A percentile compares a stretch with the other conserved stretches of the same genome.
phyloP scores from a whole-genome alignment of 2,329 filamentous ascomycete species.

The Lecanicillium sp. region DNA sequence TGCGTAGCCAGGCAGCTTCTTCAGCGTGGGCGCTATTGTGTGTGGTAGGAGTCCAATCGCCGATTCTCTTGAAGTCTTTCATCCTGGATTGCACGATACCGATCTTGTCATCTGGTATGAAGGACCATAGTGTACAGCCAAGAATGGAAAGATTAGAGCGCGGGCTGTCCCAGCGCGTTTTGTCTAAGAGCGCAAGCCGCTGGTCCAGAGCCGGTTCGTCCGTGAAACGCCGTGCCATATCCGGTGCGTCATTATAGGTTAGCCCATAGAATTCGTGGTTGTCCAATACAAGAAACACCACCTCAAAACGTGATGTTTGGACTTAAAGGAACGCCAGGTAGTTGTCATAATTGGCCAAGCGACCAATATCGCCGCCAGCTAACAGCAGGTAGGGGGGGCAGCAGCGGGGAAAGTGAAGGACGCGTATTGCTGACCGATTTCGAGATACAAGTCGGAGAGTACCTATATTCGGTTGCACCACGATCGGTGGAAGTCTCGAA shows the following conservation, averaged over 20 bases:
- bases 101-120: conserved; percentile 33
- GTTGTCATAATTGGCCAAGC: conserved; percentile 38
- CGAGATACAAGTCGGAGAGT: conserved; percentile 40
- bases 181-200: conserved; percentile 35
- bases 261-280: conserved; percentile 48
- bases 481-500: conserved; percentile 17
- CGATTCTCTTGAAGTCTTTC: conserved; percentile 50
- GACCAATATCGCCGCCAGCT: conserved; percentile 46
- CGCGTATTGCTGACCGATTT: conserved; percentile 31
- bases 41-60: conserved; percentile 40
- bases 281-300: conserved; percentile 43
- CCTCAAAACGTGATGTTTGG: conserved; percentile 36
- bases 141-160: conserved; percentile 37
- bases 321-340: conserved; percentile 38
- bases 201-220: conserved; percentile 27
- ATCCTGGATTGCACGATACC: conserved; percentile 38
- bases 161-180: conserved; percentile 24
- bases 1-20: conserved; percentile 46
- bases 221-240: conserved; percentile 25
- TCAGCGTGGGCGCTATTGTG: conserved; percentile 43
- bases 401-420: conserved; percentile 28
- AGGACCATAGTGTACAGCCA: conserved; percentile 47
- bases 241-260: conserved; percentile 26
- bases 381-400: conserved; percentile 37
- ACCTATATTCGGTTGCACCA: conserved; percentile 16